Evolutionary conservation across 768 basidiomycete genomes (phyloP).

Genomic region (Lactarius hatsudake): DNA sequence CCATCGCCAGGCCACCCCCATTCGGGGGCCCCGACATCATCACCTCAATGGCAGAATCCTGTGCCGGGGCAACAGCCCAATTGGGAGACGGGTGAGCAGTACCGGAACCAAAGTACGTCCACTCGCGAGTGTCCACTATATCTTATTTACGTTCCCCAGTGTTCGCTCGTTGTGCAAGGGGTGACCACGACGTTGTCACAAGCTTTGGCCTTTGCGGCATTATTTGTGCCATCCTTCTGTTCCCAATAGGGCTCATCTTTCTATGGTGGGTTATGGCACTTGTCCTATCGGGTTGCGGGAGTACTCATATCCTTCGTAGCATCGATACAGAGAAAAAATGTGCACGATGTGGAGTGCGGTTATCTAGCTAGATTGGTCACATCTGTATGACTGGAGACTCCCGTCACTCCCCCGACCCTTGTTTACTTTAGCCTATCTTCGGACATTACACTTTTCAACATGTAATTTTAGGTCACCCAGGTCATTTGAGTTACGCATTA

Average conservation of each 20-base stretch:
- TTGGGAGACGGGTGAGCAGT: slow-evolving; percentile 24
- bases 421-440: neutral
- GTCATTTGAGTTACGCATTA: neutral
- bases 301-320: slow-evolving; percentile 12
- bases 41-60: slow-evolving; percentile 14
- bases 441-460: neutral
- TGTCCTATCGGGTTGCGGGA: neutral
- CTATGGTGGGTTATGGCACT: slow-evolving; percentile 28
- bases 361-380: slow-evolving; percentile 6
- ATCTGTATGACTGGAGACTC: neutral
- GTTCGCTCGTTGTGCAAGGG: slow-evolving; percentile 32
- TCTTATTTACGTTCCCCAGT: slow-evolving; percentile 19
- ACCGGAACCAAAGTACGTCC: slow-evolving; percentile 26
- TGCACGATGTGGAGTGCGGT: slow-evolving; percentile 30
- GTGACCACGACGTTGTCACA: slow-evolving; percentile 32
- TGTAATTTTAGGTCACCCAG: slow-evolving; percentile 7
- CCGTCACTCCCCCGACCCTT: neutral
- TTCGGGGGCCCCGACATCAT: neutral
- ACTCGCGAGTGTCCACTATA: neutral
- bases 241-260: slow-evolving; percentile 33
- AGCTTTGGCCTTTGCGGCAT: slow-evolving; percentile 34
- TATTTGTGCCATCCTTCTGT: slow-evolving; percentile 32
- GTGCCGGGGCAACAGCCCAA: neutral
- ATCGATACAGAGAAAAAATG: slow-evolving; percentile 32
- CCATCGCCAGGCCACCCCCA: neutral